Conservation (phyloP, 2,329 filamentous ascomycete genomes). For the Hypoxylon sp. region DNA sequence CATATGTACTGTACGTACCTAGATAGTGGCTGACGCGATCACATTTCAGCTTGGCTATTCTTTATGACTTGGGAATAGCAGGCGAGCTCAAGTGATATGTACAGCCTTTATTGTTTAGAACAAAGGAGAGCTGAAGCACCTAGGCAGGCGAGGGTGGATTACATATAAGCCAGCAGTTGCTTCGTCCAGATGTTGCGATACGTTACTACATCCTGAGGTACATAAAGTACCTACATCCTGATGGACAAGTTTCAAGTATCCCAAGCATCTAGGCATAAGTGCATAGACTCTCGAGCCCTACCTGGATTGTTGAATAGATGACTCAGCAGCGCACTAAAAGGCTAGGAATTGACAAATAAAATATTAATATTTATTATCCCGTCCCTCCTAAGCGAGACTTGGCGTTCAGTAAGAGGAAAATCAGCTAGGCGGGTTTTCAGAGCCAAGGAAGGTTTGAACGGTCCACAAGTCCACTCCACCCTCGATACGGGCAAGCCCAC, state of each 20-base stretch:
- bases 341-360: conserved; percentile 28
- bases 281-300: conserved; percentile 32
- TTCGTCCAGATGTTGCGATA: not conserved
- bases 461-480: not conserved
- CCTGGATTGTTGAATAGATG: conserved; percentile 9
- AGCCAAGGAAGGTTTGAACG: conserved; percentile 32
- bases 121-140: not conserved
- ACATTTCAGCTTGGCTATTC: not conserved
- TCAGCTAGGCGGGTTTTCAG: conserved; percentile 21
- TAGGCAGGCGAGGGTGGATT: not conserved
- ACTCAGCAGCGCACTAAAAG: conserved; percentile 41
- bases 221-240: too few relatives aligned
- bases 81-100: not conserved
- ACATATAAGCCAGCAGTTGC: not conserved
- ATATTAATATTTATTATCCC: conserved; percentile 36
- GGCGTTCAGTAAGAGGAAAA: conserved; percentile 25
- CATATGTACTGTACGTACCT: not conserved
- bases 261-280: not conserved
- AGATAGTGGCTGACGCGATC: not conserved
- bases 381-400: conserved; percentile 41
- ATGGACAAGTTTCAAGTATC: too few relatives aligned
- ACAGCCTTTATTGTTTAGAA: not conserved
- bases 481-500: conserved; percentile 26
- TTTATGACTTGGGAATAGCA: not conserved
- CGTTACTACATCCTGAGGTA: too few relatives aligned